Percentiles rank a stretch among this genome's conserved stretches.
These are phyloP conservation scores for Stromatinia cepivora DNA, from an alignment of 2,329 filamentous ascomycete species.

Conservation along the genomic window DNA sequence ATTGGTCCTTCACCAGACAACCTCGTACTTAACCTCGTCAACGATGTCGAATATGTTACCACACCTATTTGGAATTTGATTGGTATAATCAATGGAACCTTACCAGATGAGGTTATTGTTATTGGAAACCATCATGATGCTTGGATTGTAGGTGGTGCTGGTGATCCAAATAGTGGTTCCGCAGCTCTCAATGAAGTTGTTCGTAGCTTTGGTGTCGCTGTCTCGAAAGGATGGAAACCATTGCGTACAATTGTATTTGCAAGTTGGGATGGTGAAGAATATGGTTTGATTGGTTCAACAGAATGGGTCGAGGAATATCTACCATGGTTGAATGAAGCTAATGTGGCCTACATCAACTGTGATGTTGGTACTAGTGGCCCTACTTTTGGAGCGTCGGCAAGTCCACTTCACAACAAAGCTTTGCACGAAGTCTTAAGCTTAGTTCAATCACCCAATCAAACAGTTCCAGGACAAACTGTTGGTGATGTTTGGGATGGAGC, in stretches of 20 bases:
- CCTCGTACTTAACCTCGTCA: slow-evolving; percentile 70
- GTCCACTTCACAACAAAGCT: slow-evolving; percentile 63
- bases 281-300: slow-evolving; percentile 75
- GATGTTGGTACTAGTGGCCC: slow-evolving; percentile 68
- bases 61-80: slow-evolving; percentile 91
- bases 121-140: slow-evolving; percentile 92
- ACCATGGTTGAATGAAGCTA: slow-evolving; percentile 69
- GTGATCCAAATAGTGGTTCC: slow-evolving; percentile 80
- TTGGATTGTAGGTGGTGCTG: slow-evolving; percentile 83
- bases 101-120: slow-evolving; percentile 84
- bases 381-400: slow-evolving; percentile 54
- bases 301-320: slow-evolving; percentile 86
- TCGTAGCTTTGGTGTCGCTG: slow-evolving; percentile 69
- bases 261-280: slow-evolving; percentile 73
- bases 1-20: slow-evolving; percentile 68
- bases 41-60: slow-evolving; percentile 78
- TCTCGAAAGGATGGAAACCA: slow-evolving; percentile 77
- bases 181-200: slow-evolving; percentile 78
- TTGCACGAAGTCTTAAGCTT: slow-evolving; percentile 56
- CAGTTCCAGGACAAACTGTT: slow-evolving; percentile 43
- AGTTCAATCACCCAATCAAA: slow-evolving; percentile 47
- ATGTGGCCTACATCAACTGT: slow-evolving; percentile 76
- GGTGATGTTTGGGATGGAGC: slow-evolving; percentile 52
- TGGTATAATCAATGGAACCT: slow-evolving; percentile 84
- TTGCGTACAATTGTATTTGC: slow-evolving; percentile 89